Evolutionary conservation across 495 filamentous ascomycete genomes (phyloP).

Genomic region (Hypoxylon fuscum): DNA sequence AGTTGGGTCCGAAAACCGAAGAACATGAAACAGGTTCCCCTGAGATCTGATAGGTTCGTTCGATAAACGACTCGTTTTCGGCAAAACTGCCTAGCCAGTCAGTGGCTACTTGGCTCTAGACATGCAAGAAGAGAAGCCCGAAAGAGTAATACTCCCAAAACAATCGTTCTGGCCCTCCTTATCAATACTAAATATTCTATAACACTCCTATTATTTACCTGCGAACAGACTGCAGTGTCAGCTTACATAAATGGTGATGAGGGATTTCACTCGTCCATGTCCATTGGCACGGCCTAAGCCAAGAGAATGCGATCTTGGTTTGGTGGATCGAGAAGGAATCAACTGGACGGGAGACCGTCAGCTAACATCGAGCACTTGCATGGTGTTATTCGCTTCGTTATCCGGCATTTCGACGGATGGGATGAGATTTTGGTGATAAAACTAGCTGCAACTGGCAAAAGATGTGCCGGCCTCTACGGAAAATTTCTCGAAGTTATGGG

Average conservation of each 20-base stretch:
- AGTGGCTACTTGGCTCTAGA: background rate
- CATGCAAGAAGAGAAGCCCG: conserved; percentile 1
- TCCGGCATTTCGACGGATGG: conserved; percentile 21
- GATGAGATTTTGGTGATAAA: conserved; percentile 12
- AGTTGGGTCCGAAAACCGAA: conserved; percentile 21
- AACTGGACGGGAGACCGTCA: conserved; percentile 29
- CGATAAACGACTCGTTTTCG: conserved; percentile 19
- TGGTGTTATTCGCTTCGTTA: conserved; percentile 5
- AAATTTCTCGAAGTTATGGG: conserved; percentile 13
- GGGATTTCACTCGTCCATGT: background rate
- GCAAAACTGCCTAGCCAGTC: conserved; percentile 1
- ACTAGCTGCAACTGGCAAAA: conserved; percentile 17
- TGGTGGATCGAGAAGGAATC: conserved; percentile 21
- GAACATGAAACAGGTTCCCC: conserved; percentile 21
- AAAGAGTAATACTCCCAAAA: conserved; percentile 5
- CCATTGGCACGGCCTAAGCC: conserved; percentile 5
- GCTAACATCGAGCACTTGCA: conserved; percentile 30
- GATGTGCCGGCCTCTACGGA: conserved; percentile 14
- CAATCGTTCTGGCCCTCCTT: background rate
- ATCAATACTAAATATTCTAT: background rate
- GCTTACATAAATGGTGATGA: conserved; percentile 3
- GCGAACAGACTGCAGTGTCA: conserved; percentile 20
- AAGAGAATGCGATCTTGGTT: conserved; percentile 10
- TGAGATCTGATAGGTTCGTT: conserved; percentile 26
- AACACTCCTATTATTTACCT: background rate